Evolutionary conservation across 169 alveolate species (phyloP).

Genomic region (Babesia ovis): DNA sequence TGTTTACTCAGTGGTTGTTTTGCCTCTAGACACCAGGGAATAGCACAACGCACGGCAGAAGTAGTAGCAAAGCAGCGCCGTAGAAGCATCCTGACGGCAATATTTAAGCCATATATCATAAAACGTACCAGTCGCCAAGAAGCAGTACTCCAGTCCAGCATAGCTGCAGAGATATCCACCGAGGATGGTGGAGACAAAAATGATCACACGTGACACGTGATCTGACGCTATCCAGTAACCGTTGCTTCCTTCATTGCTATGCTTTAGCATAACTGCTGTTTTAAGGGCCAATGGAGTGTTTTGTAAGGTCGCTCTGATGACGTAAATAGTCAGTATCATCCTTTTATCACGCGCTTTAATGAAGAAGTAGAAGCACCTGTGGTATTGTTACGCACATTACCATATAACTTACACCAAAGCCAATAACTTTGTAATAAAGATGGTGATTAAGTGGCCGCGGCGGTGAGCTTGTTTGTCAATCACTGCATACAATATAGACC

Average conservation of each 20-base stretch:
- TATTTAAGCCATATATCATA: background rate
- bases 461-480: slow-evolving; percentile 39
- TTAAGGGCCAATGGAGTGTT: slow-evolving; percentile 57
- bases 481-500: slow-evolving; percentile 4
- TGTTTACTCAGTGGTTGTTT: background rate
- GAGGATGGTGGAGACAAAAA: slow-evolving; percentile 34
- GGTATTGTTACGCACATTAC: background rate
- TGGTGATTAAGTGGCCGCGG: slow-evolving; percentile 43
- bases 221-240: slow-evolving; percentile 68
- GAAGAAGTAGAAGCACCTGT: slow-evolving; percentile 25
- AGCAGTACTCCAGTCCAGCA: slow-evolving; percentile 54
- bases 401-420: slow-evolving; percentile 39
- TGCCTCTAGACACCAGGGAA: slow-evolving; percentile 36
- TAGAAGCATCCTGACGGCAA: slow-evolving; percentile 34
- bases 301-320: slow-evolving; percentile 46
- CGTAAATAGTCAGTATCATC: slow-evolving; percentile 20
- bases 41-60: slow-evolving; percentile 36
- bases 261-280: slow-evolving; percentile 47
- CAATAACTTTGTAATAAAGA: slow-evolving; percentile 26
- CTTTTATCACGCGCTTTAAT: slow-evolving; percentile 6
- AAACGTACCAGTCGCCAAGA: slow-evolving; percentile 45
- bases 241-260: slow-evolving; percentile 36
- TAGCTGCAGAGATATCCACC: slow-evolving; percentile 45
- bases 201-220: slow-evolving; percentile 36
- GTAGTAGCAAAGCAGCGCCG: slow-evolving; percentile 19